A percentile compares a stretch with the other conserved stretches of the same genome.
Conservation (phyloP, 2,329 filamentous ascomycete species). For the Kalmusia sp. region DNA sequence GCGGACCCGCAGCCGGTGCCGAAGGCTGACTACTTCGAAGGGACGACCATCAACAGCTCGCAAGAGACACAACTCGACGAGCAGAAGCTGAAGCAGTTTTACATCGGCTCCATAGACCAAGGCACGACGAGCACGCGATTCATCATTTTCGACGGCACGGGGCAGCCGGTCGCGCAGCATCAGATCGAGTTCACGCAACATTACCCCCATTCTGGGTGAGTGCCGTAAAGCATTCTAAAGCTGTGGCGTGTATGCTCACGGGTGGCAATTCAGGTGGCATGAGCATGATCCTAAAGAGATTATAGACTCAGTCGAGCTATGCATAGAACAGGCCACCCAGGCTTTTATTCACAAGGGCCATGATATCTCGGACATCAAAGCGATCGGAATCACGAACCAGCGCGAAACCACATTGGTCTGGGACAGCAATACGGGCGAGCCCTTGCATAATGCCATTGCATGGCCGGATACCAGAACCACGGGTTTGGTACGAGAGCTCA, state of each 20-base stretch:
- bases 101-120: slow-evolving; percentile 88
- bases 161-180: slow-evolving; percentile 80
- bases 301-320: slow-evolving; percentile 75
- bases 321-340: slow-evolving; percentile 78
- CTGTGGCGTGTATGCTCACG: slow-evolving; percentile 18
- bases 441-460: slow-evolving; percentile 83
- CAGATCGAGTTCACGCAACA: slow-evolving; percentile 87
- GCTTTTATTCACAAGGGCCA: slow-evolving; percentile 76
- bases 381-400: slow-evolving; percentile 88
- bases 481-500: slow-evolving; percentile 78
- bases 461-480: slow-evolving; percentile 89
- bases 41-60: slow-evolving; percentile 19
- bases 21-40: slow-evolving; percentile 23
- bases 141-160: slow-evolving; percentile 83
- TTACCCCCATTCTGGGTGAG: slow-evolving; percentile 84
- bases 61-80: slow-evolving; percentile 37
- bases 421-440: slow-evolving; percentile 81
- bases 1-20: slow-evolving; percentile 41
- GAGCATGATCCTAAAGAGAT: slow-evolving; percentile 86
- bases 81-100: slow-evolving; percentile 61
- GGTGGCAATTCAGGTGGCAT: slow-evolving; percentile 70
- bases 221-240: slow-evolving; percentile 23
- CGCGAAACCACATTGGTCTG: slow-evolving; percentile 87
- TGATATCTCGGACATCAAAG: slow-evolving; percentile 71
- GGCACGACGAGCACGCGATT: slow-evolving; percentile 90